Conservation (phyloP, 805 yeast species). For the Candida sphagnicola region DNA sequence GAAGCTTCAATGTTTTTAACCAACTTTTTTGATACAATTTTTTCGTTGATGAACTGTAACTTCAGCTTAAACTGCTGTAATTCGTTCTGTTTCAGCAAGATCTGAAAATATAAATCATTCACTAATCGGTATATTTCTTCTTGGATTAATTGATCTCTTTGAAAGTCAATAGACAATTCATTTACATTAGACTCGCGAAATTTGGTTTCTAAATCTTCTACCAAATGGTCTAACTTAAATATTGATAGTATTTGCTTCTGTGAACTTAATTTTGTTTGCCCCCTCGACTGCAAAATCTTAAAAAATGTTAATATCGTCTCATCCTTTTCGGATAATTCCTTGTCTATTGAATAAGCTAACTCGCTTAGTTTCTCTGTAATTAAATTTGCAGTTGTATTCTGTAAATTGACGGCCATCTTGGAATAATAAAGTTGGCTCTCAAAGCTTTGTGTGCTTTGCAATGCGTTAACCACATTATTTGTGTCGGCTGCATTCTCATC, state of each 20-base stretch:
- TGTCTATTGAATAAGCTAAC: conserved; percentile 33
- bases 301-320: conserved; percentile 25
- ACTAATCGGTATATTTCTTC: conserved; percentile 36
- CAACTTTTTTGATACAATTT: not conserved
- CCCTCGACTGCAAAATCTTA: conserved; percentile 19
- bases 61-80: conserved; percentile 10
- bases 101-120: conserved; percentile 37
- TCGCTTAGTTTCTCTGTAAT: conserved; percentile 38
- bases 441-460: conserved; percentile 22
- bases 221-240: conserved; percentile 29
- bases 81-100: conserved; percentile 28
- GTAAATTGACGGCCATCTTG: conserved; percentile 30
- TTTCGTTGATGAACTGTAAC: conserved; percentile 3
- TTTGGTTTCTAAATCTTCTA: conserved; percentile 21
- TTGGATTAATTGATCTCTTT: conserved; percentile 32
- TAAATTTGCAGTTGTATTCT: conserved; percentile 27
- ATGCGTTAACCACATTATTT: not conserved
- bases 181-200: conserved; percentile 30
- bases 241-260: conserved; percentile 24
- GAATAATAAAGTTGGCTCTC: conserved; percentile 35
- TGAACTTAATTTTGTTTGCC: conserved; percentile 22
- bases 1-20: not conserved
- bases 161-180: conserved; percentile 20
- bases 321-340: conserved; percentile 35
- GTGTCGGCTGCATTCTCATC: conserved; percentile 3